Evolutionary conservation across 495 filamentous ascomycete genomes (phyloP), one percentile per base, ranked within the genome.

Genomic region (Barbatosphaeria neglecta): DNA sequence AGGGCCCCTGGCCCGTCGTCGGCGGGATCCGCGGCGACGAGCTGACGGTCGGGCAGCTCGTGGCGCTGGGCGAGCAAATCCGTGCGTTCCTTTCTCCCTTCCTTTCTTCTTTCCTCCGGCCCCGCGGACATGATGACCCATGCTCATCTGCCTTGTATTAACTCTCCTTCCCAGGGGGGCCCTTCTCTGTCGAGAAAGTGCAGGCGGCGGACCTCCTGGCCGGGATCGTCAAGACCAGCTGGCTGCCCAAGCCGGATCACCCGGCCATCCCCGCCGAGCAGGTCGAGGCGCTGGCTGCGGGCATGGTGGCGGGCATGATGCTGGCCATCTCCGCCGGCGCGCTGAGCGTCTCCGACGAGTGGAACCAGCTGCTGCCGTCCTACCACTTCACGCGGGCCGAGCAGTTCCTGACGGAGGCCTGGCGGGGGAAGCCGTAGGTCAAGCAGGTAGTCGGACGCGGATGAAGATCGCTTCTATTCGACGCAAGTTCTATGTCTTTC

Each of bases 1-100:
- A 74, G 15, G 76, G 74, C 18, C 64, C 66, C 52, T 81, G 78
- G 78, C 77, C 78, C 5, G 52, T 58, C 15, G 47, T 66, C n/a
- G 67, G 77, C 2, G 77, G 77, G 4, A 74, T 81, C 43, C 47
- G 53, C 22, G 78, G 78, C 8, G 67, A 62, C 25, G 54, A 48
- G 17, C 22, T 77, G 23, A 58, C 70, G 0, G 37, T 75, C 11
- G 45, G 49, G 5, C 45, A 78, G 37, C 5, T 80, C 20, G 31
- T 81, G 9, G 51, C 53, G 6, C 45, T 79, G 2, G 74, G 67
- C 0, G 66, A 69, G 54, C 71, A 60, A 53, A 44, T 80, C 43
- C 67, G 75, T 50, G 75, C 76, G n/a, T n/a, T n/a, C n/a, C n/a
- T n/a, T n/a, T n/a, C n/a, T n/a, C n/a, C n/a, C n/a, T n/a, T n/a